These are phyloP conservation scores for Lanmaoa rubissima DNA, from an alignment of 768 basidiomycete species.

Conservation along the genomic window DNA sequence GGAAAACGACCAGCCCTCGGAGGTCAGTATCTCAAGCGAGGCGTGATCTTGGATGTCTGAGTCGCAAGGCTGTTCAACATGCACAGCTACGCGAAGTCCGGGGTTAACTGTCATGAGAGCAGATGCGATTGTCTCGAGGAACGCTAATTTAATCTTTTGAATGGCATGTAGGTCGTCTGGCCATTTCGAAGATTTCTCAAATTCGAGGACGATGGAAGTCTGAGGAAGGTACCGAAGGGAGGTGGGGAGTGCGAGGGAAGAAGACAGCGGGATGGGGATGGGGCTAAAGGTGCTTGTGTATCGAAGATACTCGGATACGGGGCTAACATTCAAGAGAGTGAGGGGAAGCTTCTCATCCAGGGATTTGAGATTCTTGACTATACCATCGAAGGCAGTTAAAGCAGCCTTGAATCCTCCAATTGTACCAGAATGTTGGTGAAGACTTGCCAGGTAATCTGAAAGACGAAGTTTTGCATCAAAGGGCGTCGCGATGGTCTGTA, in stretches of 20 bases:
- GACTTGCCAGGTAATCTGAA: slow-evolving; percentile 49
- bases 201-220: slow-evolving; percentile 79
- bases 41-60: slow-evolving; percentile 67
- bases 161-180: slow-evolving; percentile 92
- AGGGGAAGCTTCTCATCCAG: slow-evolving; percentile 75
- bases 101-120: slow-evolving; percentile 52
- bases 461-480: slow-evolving; percentile 61
- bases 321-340: slow-evolving; percentile 70
- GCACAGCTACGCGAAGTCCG: slow-evolving; percentile 57
- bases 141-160: slow-evolving; percentile 91
- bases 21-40: slow-evolving; percentile 72
- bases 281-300: slow-evolving; percentile 86
- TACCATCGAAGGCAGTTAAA: slow-evolving; percentile 71
- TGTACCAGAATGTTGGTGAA: slow-evolving; percentile 36
- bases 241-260: slow-evolving; percentile 49
- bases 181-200: slow-evolving; percentile 92
- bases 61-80: slow-evolving; percentile 48
- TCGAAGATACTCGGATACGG: slow-evolving; percentile 70
- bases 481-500: slow-evolving; percentile 55
- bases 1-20: slow-evolving; percentile 85
- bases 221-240: slow-evolving; percentile 66
- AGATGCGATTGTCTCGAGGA: slow-evolving; percentile 78
- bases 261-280: slow-evolving; percentile 58
- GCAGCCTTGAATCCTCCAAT: slow-evolving; percentile 69
- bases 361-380: slow-evolving; percentile 74